Evolutionary conservation across 179 eudicot species (phyloP).

Genomic region (Patellifolia procumbens): DNA sequence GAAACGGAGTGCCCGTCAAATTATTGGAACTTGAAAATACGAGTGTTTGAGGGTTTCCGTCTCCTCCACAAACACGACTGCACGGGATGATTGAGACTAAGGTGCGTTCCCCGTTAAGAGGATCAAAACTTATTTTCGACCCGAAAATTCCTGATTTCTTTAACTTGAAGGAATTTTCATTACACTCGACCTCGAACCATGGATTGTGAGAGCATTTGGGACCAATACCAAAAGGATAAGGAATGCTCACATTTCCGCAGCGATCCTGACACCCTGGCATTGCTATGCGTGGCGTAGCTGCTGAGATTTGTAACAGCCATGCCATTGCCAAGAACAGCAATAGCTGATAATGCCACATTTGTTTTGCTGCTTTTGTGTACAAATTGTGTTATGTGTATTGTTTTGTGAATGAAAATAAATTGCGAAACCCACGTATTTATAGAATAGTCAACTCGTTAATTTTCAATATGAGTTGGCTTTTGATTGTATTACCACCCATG

Average conservation of each 20-base stretch:
- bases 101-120: not conserved
- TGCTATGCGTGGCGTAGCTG: not conserved
- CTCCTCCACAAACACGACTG: not conserved
- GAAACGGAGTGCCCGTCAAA: constrained; percentile 22
- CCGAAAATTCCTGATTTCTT: too few species aligned
- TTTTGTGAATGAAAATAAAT: too few species aligned
- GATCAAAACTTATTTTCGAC: not conserved
- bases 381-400: not conserved
- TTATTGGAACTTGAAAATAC: not conserved
- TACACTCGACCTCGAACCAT: constrained; percentile 14
- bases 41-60: not conserved
- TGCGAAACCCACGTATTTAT: too few species aligned
- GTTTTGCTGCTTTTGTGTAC: not conserved
- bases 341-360: not conserved
- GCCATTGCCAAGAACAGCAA: not conserved
- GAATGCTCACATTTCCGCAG: constrained; percentile 29
- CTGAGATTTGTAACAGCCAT: not conserved
- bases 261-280: constrained; percentile 19
- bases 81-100: not conserved
- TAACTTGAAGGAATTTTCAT: too few species aligned
- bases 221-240: constrained; percentile 38
- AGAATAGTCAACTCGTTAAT: too few species aligned
- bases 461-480: too few species aligned
- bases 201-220: constrained; percentile 16
- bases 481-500: too few species aligned